A percentile compares a stretch with the other conserved stretches of the same genome.
These are phyloP conservation scores for Coemansia sp. DNA, from an alignment of 371 early-diverging fungal species.

Conservation along the genomic window DNA sequence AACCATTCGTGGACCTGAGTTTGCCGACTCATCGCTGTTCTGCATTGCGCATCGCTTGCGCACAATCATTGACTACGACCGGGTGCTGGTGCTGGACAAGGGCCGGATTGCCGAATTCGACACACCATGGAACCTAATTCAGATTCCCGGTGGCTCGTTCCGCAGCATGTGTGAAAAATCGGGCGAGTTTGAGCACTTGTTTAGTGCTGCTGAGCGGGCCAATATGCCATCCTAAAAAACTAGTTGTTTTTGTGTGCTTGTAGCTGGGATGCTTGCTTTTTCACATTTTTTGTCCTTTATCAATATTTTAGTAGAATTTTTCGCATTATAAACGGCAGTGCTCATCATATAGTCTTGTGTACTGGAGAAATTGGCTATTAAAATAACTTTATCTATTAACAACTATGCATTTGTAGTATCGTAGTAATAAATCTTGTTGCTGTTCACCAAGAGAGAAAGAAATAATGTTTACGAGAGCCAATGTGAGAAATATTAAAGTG, in stretches of 20 bases:
- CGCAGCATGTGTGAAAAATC: conserved; percentile 42
- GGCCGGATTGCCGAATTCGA: conserved; percentile 78
- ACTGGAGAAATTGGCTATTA: too few relatives aligned
- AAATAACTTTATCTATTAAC: too few relatives aligned
- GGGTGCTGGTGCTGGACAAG: conserved; percentile 79
- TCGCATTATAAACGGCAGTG: too few relatives aligned
- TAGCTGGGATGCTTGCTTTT: background rate
- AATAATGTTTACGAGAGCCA: background rate
- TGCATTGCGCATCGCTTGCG: conserved; percentile 76
- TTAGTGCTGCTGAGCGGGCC: background rate
- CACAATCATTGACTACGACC: conserved; percentile 89
- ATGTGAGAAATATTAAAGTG: too few relatives aligned
- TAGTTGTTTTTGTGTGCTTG: too few relatives aligned
- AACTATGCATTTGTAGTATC: too few relatives aligned
- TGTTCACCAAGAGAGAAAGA: background rate
- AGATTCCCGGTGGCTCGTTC: conserved; percentile 32
- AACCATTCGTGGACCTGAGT: conserved; percentile 71
- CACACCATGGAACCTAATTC: conserved; percentile 63
- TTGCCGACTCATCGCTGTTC: conserved; percentile 61
- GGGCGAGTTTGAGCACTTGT: conserved; percentile 26
- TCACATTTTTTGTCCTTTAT: background rate
- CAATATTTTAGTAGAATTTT: background rate
- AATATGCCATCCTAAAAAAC: background rate
- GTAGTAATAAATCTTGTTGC: background rate
- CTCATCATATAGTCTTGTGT: too few relatives aligned